A percentile compares a stretch with the other conserved stretches of the same genome.
These are phyloP conservation scores for Podaxis sp. DNA, from an alignment of 768 basidiomycete species.

Conservation along the genomic window DNA sequence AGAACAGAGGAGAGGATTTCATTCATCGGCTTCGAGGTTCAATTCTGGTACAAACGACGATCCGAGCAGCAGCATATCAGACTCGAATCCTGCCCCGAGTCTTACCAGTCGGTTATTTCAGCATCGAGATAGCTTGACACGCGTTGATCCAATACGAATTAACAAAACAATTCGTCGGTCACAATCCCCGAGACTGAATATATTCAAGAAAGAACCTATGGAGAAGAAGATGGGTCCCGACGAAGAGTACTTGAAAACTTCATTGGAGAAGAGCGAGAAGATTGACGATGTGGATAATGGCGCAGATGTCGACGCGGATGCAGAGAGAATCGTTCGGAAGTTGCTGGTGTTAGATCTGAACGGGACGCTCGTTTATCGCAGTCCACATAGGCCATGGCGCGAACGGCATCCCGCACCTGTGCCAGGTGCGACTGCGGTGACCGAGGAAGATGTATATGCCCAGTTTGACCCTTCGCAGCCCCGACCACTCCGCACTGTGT, in stretches of 20 bases:
- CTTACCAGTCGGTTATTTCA: neutral
- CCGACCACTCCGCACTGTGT: constrained; percentile 34
- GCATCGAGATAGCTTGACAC: neutral
- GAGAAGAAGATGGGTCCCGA: neutral
- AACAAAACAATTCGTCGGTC: neutral
- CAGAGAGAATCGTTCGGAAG: constrained; percentile 35
- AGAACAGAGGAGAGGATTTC: neutral
- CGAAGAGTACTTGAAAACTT: constrained; percentile 5
- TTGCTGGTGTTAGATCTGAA: constrained; percentile 76
- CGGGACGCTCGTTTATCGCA: constrained; percentile 68
- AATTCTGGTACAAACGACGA: neutral
- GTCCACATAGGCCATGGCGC: constrained; percentile 31
- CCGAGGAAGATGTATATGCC: constrained; percentile 20
- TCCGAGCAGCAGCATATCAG: neutral
- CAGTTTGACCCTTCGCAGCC: constrained; percentile 19
- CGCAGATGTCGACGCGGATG: neutral
- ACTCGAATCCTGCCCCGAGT: neutral
- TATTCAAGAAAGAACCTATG: neutral
- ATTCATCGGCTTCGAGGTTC: neutral
- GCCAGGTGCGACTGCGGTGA: neutral
- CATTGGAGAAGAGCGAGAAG: constrained; percentile 2
- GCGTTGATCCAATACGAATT: neutral
- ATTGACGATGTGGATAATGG: neutral
- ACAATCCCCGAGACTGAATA: neutral
- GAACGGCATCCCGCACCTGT: neutral